Percentiles rank a stretch among this genome's conserved stretches.
phyloP scores from a whole-genome alignment of 192 early-diverging fungal species.

The Linnemannia hyalina region DNA sequence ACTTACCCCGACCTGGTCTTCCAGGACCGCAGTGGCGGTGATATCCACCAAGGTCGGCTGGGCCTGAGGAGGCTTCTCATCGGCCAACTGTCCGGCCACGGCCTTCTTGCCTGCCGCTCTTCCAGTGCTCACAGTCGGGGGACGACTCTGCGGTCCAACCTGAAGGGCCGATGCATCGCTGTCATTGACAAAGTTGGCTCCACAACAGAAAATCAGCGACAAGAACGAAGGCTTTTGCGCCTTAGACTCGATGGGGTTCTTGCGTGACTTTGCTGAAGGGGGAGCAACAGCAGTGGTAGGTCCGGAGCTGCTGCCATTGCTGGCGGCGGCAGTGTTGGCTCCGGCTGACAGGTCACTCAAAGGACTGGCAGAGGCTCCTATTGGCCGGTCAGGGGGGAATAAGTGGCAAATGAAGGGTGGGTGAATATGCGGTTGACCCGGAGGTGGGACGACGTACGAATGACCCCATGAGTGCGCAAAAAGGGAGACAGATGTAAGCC shows the following conservation, averaged over 20 bases:
- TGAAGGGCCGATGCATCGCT: slow-evolving; percentile 27
- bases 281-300: slow-evolving; percentile 20
- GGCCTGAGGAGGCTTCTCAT: slow-evolving; percentile 30
- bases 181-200: slow-evolving; percentile 51
- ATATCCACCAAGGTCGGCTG: slow-evolving; percentile 24
- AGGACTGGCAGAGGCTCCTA: slow-evolving; percentile 38
- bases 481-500: neutral
- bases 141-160: slow-evolving; percentile 13
- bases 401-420: neutral
- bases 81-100: slow-evolving; percentile 20
- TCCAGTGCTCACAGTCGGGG: slow-evolving; percentile 41
- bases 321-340: slow-evolving; percentile 28
- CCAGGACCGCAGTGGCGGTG: slow-evolving; percentile 7
- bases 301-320: slow-evolving; percentile 11
- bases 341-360: slow-evolving; percentile 52
- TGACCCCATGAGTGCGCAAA: neutral
- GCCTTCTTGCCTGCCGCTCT: slow-evolving; percentile 44
- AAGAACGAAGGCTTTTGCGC: slow-evolving; percentile 49
- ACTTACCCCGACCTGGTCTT: slow-evolving; percentile 43
- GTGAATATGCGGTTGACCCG: neutral
- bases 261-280: slow-evolving; percentile 26
- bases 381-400: neutral
- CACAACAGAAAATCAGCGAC: slow-evolving; percentile 49
- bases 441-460: neutral
- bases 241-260: slow-evolving; percentile 37